Conservation (phyloP, 192 early-diverging fungal genomes). For the Diversispora eburnea region DNA sequence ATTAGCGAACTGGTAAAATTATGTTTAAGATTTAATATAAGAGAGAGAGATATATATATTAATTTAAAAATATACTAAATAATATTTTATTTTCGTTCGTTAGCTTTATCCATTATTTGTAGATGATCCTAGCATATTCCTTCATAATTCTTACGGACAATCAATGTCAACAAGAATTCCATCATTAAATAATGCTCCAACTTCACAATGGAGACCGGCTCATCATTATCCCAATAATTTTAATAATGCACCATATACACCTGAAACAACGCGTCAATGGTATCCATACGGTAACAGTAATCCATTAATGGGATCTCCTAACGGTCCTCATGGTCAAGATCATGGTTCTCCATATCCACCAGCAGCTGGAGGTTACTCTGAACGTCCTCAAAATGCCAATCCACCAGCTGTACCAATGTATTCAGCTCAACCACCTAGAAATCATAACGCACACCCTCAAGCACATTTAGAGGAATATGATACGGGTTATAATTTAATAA, state of each 20-base stretch:
- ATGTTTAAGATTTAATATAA: not conserved
- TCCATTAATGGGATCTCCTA: constrained; percentile 1
- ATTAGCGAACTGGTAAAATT: constrained; percentile 51
- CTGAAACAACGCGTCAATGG: constrained; percentile 15
- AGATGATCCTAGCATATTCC: constrained; percentile 63
- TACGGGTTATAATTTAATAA: constrained; percentile 23
- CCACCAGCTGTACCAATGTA: constrained; percentile 21
- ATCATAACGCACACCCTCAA: constrained; percentile 8
- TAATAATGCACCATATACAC: constrained; percentile 11
- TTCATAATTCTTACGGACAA: constrained; percentile 33
- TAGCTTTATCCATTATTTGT: constrained; percentile 71
- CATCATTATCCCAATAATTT: constrained; percentile 18
- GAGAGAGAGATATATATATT: too few relatives aligned
- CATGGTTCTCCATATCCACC: constrained; percentile 20
- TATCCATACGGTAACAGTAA: constrained; percentile 22
- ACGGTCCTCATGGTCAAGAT: constrained; percentile 5
- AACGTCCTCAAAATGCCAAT: not conserved
- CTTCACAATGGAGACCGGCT: constrained; percentile 13
- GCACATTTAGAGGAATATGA: constrained; percentile 22
- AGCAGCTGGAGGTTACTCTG: not conserved
- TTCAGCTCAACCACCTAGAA: constrained; percentile 4
- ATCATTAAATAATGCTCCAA: constrained; percentile 10
- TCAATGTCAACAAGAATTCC: constrained; percentile 20
- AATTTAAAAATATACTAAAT: not conserved
- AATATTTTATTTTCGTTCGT: not conserved